Conservation (phyloP, 1,139 yeast genomes). For the Sugiyamaella pinicola region DNA sequence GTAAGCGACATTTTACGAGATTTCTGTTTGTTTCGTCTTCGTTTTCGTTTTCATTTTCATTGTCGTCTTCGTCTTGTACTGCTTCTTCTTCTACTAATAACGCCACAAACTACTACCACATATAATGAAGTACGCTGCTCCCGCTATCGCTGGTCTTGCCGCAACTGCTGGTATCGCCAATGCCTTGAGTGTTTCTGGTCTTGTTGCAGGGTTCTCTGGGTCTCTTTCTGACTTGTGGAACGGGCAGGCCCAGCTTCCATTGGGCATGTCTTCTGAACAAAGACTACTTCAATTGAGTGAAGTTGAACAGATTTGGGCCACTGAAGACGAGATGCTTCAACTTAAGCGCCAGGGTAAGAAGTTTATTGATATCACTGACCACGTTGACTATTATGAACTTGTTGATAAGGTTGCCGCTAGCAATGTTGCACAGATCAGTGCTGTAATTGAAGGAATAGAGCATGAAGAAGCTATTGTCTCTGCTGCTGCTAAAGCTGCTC, state of each 20-base stretch:
- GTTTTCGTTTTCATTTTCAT: too few relatives aligned
- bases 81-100: not conserved
- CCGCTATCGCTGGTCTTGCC: conserved; percentile 11
- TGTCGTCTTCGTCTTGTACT: too few relatives aligned
- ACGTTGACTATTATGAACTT: conserved; percentile 32
- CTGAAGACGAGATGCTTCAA: conserved; percentile 59
- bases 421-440: conserved; percentile 6
- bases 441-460: not conserved
- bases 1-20: too few relatives aligned
- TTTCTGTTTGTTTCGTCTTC: too few relatives aligned
- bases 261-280: conserved; percentile 23
- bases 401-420: conserved; percentile 16
- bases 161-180: conserved; percentile 16
- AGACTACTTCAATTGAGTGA: conserved; percentile 41
- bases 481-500: conserved; percentile 14
- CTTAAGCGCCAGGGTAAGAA: conserved; percentile 57
- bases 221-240: conserved; percentile 11
- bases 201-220: conserved; percentile 9
- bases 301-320: conserved; percentile 47
- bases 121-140: conserved; percentile 13
- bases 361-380: conserved; percentile 72
- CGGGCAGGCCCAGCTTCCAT: conserved; percentile 4
- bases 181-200: conserved; percentile 19
- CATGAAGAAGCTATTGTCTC: not conserved
- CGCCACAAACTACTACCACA: conserved; percentile 5